Percentiles rank a stretch among this genome's conserved stretches.
These are phyloP conservation scores for Aeschynomene evenia DNA, from an alignment of 306 rosid species.

Conservation along the genomic window DNA sequence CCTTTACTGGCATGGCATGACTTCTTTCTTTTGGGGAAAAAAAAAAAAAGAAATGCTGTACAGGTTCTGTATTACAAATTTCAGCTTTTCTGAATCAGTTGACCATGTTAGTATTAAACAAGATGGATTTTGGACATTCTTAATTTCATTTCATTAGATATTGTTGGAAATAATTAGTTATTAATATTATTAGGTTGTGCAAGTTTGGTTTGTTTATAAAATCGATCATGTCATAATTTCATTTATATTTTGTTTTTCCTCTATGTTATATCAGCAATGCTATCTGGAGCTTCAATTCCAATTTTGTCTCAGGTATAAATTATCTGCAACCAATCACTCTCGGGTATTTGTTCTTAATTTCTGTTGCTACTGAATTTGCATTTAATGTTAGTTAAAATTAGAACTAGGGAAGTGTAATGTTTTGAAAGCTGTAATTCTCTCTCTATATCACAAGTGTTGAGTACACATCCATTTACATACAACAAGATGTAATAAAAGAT, in stretches of 20 bases:
- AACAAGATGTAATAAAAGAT: too few relatives aligned
- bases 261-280: conserved; percentile 63
- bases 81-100: neutral
- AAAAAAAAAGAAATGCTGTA: neutral
- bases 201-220: conserved; percentile 16
- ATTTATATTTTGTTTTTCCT: conserved; percentile 25
- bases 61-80: neutral
- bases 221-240: conserved; percentile 7
- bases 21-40: neutral
- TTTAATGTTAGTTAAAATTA: neutral
- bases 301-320: conserved; percentile 72
- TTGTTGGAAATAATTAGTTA: neutral
- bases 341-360: neutral
- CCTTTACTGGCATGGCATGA: neutral
- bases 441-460: too few relatives aligned
- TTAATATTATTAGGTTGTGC: conserved; percentile 3
- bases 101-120: neutral
- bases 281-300: conserved; percentile 85
- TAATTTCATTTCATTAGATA: neutral
- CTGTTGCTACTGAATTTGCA: neutral
- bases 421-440: too few relatives aligned
- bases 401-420: too few relatives aligned
- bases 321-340: neutral
- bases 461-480: too few relatives aligned
- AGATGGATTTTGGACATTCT: neutral